These are phyloP conservation scores for Dacryopinax spathularia DNA, from an alignment of 768 basidiomycete species.

Conservation along the genomic window DNA sequence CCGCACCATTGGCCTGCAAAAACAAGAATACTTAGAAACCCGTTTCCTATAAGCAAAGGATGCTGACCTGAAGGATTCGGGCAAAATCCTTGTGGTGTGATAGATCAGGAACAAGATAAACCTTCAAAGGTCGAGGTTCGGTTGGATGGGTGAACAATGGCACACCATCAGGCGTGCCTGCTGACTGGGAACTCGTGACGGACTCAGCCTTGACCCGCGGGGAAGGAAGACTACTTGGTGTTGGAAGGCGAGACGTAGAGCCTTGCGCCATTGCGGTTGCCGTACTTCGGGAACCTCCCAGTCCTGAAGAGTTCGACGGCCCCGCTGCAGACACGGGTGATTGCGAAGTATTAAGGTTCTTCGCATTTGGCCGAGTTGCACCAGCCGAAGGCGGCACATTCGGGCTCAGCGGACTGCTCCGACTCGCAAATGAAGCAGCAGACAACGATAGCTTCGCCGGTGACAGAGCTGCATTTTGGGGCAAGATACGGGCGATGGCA, in stretches of 20 bases:
- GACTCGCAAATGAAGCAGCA: too few species aligned
- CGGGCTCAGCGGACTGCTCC: too few species aligned
- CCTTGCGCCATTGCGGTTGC: too few species aligned
- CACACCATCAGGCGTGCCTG: not conserved
- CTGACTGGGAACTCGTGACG: not conserved
- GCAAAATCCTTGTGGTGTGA: not conserved
- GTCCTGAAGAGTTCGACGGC: too few species aligned
- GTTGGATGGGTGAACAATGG: not conserved
- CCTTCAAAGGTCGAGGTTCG: not conserved
- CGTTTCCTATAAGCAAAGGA: not conserved
- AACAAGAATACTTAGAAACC: not conserved
- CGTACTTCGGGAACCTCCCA: too few species aligned
- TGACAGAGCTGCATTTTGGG: too few species aligned
- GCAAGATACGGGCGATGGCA: too few species aligned
- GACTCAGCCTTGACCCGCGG: not conserved
- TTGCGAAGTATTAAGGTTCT: too few species aligned
- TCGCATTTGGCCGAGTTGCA: too few species aligned
- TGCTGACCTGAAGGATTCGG: not conserved
- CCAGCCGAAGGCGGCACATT: not conserved
- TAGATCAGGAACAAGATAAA: not conserved
- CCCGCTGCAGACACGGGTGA: too few species aligned
- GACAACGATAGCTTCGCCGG: too few species aligned
- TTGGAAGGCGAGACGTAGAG: not conserved
- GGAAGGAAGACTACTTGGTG: not conserved
- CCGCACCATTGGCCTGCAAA: not conserved